Evolutionary conservation across 139 green algal species (phyloP), one percentile per base, ranked within the genome.

Genomic region (Picochlorum sp.): DNA sequence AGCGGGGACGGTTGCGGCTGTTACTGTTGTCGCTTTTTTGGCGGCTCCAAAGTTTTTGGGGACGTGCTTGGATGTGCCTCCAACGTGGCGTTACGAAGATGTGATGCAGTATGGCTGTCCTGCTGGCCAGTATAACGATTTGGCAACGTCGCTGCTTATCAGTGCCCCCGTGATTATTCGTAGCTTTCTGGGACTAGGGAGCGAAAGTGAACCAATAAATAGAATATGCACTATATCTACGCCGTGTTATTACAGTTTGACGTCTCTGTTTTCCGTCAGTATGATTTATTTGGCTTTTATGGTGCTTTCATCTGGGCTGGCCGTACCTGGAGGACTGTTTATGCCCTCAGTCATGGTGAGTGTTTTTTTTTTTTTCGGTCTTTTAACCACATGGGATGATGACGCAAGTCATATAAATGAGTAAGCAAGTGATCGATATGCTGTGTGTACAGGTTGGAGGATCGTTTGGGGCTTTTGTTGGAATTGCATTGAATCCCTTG

Each of bases 261-360:
- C 53, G 33, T 63, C 52, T 20, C 63, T 94, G 35, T 68, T 60
- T 2, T 67, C 87, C 12, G 77, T 87, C 45, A 65, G 32, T 30
- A 44, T 55, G 5, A 31, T 63, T 22, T 95, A 90, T 74, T 55
- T 94, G n/a, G 39, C 75, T 5, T 72, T 95, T 7, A 91, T 95
- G 79, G 72, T 71, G 26, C 54, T 87, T 3, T 77, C 79, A 14
- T 77, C 71, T 8, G 81, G 79, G 44, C 56, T 89, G 20, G 80
- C 81, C 29, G 81, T 95, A 8, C 89, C 89, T 4, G 86, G 81
- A 3, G 89, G 89, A 26, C 74, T 96, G 18, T 96, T 96, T 79
- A 90, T 95, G 82, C 88, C 88, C 2, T 85, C 74, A 32, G 88
- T 94, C 64, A 78, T 93, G 64, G 74, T n/a, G n/a, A n/a, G n/a